Conservation (phyloP, 345 rosid genomes). For the Raphanus raphanistrum region DNA sequence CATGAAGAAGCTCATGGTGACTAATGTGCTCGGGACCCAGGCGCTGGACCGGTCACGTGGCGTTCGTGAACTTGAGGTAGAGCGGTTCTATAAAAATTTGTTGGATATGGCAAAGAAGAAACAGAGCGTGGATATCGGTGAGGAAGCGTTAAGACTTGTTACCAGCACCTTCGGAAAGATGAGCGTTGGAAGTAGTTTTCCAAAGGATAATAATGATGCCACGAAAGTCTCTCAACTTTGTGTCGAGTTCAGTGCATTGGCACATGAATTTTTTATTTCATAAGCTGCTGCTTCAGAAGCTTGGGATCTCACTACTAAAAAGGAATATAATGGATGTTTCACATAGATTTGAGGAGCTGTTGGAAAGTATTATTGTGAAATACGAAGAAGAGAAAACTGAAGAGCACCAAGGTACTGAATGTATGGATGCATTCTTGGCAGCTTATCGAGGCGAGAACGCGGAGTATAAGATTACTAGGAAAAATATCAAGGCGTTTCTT, state of each 20-base stretch:
- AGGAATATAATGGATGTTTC: background rate
- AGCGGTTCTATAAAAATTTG: background rate
- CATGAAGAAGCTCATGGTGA: background rate
- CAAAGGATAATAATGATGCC: background rate
- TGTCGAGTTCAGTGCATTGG: background rate
- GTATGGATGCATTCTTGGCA: background rate
- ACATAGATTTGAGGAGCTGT: background rate
- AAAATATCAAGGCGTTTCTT: background rate
- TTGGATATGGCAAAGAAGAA: background rate
- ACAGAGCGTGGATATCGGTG: background rate
- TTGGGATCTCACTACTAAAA: background rate
- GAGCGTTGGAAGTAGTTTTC: background rate
- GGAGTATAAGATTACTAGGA: background rate
- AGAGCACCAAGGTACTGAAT: background rate
- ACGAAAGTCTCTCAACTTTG: background rate
- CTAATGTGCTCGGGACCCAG: background rate
- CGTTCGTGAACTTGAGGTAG: background rate
- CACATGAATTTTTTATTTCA: background rate
- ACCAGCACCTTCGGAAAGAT: background rate
- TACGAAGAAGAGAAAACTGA: background rate
- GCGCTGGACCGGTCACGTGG: background rate
- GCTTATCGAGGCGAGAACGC: background rate
- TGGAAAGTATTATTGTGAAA: background rate
- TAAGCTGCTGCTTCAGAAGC: background rate
- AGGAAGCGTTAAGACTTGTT: background rate